Percentiles rank a stretch among this genome's conserved stretches.
Conservation (phyloP, 352 stramenopile species). For the Globisporangium echinulatum region DNA sequence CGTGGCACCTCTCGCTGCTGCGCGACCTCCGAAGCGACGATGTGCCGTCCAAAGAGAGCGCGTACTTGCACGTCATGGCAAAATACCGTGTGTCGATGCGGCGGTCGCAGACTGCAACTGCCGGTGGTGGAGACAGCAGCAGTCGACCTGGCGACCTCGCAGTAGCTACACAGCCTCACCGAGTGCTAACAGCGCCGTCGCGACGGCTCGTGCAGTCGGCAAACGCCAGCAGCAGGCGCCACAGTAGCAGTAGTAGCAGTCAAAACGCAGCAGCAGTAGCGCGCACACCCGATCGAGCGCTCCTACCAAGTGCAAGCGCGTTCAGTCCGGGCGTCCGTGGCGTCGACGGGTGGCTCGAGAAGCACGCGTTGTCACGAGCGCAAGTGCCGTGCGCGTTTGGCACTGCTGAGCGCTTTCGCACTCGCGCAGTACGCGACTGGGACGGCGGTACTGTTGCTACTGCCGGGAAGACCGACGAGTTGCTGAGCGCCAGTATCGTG, state of each 20-base stretch:
- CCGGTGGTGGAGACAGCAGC: no score
- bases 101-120: background rate
- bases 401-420: constrained; percentile 7
- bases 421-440: no score
- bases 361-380: constrained; percentile 9
- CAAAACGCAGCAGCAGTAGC: no score
- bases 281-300: background rate
- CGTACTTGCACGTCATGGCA: constrained; percentile 48
- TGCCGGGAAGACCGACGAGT: background rate
- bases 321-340: constrained; percentile 20
- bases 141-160: background rate
- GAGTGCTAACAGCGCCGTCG: constrained; percentile 2
- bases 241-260: no score
- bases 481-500: background rate
- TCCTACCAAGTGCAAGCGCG: no score
- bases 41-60: constrained; percentile 41
- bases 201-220: no score
- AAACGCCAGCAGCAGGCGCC: no score
- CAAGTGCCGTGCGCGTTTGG: constrained; percentile 5
- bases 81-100: constrained; percentile 51
- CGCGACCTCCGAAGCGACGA: constrained; percentile 21
- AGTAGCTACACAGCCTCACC: background rate
- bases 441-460: no score
- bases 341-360: constrained; percentile 34
- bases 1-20: constrained; percentile 35